Evolutionary conservation across 371 early-diverging fungal species (phyloP).

Genomic region (Syncephalastrum monosporum): DNA sequence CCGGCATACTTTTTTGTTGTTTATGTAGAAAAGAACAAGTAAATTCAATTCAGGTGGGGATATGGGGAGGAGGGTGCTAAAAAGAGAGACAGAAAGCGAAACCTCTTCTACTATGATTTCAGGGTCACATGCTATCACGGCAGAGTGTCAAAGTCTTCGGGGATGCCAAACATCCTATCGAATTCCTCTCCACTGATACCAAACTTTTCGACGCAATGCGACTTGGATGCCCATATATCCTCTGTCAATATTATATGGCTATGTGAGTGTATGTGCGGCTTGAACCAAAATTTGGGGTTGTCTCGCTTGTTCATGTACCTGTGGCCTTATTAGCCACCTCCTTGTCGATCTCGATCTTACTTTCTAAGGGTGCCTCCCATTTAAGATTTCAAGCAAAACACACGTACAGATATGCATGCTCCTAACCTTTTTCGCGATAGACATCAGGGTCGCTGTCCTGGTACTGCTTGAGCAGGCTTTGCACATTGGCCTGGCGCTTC

Average conservation of each 20-base stretch:
- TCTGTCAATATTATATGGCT: slow-evolving; percentile 43
- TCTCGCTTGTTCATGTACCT: slow-evolving; percentile 33
- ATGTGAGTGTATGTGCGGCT: slow-evolving; percentile 1
- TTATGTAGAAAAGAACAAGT: slow-evolving; percentile 11
- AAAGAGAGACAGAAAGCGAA: background rate
- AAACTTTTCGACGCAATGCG: slow-evolving; percentile 81
- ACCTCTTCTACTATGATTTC: no score
- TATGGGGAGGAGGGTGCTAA: background rate
- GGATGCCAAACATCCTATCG: slow-evolving; percentile 71
- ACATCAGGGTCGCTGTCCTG: slow-evolving; percentile 77
- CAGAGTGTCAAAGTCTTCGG: slow-evolving; percentile 80
- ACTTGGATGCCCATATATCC: slow-evolving; percentile 86
- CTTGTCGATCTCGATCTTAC: slow-evolving; percentile 57
- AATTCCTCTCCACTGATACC: slow-evolving; percentile 71
- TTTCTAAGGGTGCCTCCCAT: slow-evolving; percentile 40
- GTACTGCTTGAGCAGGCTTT: slow-evolving; percentile 60
- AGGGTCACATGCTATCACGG: slow-evolving; percentile 16
- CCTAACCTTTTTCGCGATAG: slow-evolving; percentile 62
- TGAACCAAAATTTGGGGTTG: background rate
- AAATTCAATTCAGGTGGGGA: background rate
- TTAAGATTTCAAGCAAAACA: background rate
- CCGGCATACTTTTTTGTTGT: slow-evolving; percentile 7
- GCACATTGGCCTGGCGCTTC: slow-evolving; percentile 24
- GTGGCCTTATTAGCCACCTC: slow-evolving; percentile 91
- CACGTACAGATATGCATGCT: no score